A percentile compares a stretch with the other conserved stretches of the same genome.
Evolutionary conservation across 371 early-diverging fungal species (phyloP).

Genomic region (Zychaea mexicana): DNA sequence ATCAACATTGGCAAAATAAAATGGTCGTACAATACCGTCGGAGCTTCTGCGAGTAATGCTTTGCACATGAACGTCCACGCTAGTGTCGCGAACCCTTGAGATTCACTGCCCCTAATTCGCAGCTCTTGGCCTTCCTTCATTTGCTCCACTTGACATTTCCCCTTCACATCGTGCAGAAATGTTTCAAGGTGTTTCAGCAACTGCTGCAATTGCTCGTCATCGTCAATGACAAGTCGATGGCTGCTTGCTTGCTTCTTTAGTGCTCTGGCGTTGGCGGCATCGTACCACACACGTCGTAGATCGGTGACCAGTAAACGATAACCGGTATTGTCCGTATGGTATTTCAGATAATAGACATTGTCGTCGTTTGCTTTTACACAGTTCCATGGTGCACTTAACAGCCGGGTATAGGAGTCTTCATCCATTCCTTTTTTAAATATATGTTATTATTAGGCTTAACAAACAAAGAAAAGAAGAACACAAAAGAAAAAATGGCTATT

Average conservation of each 20-base stretch:
- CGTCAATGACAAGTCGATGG: constrained; percentile 9
- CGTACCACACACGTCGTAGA: constrained; percentile 22
- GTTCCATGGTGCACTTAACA: constrained; percentile 7
- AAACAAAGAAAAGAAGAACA: background rate
- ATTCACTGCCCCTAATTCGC: background rate
- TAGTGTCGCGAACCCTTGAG: constrained; percentile 8
- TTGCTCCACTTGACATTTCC: background rate
- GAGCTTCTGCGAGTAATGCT: background rate
- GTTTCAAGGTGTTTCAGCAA: background rate
- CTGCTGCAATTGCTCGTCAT: constrained; percentile 4
- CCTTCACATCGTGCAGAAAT: constrained; percentile 5
- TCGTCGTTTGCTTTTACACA: background rate
- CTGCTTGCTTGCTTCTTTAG: constrained; percentile 9
- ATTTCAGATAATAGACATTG: constrained; percentile 15
- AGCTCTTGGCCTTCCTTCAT: background rate
- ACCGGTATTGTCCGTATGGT: constrained; percentile 7
- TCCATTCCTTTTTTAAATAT: background rate
- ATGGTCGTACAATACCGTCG: constrained; percentile 12
- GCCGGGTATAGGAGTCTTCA: background rate
- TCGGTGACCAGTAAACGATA: constrained; percentile 21
- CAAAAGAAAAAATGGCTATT: background rate
- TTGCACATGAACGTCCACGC: constrained; percentile 17
- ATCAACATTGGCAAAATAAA: constrained; percentile 17
- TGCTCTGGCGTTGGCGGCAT: constrained; percentile 2
- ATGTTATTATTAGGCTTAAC: background rate